Evolutionary conservation across 441 rosid genomes (phyloP).

Genomic region (California macrophylla): DNA sequence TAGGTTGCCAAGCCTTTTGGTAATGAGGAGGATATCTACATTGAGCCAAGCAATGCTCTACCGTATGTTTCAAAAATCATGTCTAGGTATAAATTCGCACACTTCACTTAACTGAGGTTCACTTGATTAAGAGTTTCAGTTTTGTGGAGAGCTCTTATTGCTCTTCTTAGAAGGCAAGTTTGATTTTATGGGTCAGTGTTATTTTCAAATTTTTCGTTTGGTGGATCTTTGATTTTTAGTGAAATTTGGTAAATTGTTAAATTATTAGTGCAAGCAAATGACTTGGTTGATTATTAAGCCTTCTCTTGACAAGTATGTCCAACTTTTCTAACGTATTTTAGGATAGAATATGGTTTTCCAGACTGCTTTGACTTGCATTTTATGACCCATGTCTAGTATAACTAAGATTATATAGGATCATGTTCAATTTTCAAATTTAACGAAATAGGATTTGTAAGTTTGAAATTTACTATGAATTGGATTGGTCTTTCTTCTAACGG

Average conservation of each 20-base stretch:
- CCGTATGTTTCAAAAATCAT: slow-evolving; percentile 1
- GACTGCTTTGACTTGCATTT: not conserved
- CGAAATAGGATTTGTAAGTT: not conserved
- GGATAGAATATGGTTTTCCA: not conserved
- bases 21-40: not conserved
- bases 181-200: not conserved
- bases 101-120: not conserved
- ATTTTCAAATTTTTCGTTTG: not conserved
- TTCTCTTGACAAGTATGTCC: not conserved
- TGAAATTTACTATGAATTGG: not conserved
- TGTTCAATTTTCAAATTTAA: not conserved
- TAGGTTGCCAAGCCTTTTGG: not conserved
- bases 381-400: not conserved
- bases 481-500: not conserved
- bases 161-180: not conserved
- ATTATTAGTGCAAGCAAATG: not conserved
- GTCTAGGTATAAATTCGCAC: not conserved
- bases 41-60: not conserved
- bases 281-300: not conserved
- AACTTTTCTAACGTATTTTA: not conserved
- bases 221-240: not conserved
- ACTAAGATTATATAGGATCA: not conserved
- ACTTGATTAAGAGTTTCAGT: not conserved
- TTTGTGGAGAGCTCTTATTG: not conserved
- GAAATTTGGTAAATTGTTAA: too few species aligned